phyloP scores from a whole-genome alignment of 2,329 filamentous ascomycete genomes.

The Ophiosphaerella herpotricha region DNA sequence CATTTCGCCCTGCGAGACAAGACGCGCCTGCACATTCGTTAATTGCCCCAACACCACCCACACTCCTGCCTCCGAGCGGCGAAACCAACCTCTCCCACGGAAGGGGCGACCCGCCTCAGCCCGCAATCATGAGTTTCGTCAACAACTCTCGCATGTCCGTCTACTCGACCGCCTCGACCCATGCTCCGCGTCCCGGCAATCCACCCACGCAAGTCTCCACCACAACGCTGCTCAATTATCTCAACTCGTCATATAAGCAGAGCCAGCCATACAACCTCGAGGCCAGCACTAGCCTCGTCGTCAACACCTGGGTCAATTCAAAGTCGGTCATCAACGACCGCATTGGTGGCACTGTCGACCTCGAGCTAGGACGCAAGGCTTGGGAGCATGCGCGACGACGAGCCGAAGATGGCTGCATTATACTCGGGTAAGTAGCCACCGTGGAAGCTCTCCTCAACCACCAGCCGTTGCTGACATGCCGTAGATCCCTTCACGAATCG shows the following conservation, averaged over 20 bases:
- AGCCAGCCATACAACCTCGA: constrained; percentile 85
- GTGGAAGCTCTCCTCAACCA: background rate
- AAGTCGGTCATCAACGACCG: constrained; percentile 71
- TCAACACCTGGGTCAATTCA: constrained; percentile 94
- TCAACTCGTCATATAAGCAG: constrained; percentile 86
- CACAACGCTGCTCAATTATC: constrained; percentile 86
- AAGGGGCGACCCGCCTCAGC: constrained; percentile 32
- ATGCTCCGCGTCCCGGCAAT: constrained; percentile 59
- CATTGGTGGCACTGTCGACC: constrained; percentile 78
- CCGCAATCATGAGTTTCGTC: constrained; percentile 55
- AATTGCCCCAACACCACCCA: constrained; percentile 8
- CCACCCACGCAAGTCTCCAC: constrained; percentile 84
- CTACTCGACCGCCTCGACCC: constrained; percentile 65
- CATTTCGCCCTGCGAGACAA: background rate
- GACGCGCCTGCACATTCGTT: constrained; percentile 19
- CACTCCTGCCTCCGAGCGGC: constrained; percentile 10
- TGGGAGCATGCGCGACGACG: constrained; percentile 96
- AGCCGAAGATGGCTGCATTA: constrained; percentile 92
- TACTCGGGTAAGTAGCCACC: constrained; percentile 70
- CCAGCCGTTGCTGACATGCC: constrained; percentile 14
- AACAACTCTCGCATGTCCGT: constrained; percentile 63
- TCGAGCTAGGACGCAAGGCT: constrained; percentile 75
- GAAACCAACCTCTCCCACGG: constrained; percentile 10
- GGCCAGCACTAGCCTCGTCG: constrained; percentile 85
- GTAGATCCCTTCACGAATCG: constrained; percentile 84